A percentile compares a stretch with the other conserved stretches of the same genome.
Conservation (phyloP, 1,139 yeast species). For the Zhuliangozyma parablackwelliae region DNA sequence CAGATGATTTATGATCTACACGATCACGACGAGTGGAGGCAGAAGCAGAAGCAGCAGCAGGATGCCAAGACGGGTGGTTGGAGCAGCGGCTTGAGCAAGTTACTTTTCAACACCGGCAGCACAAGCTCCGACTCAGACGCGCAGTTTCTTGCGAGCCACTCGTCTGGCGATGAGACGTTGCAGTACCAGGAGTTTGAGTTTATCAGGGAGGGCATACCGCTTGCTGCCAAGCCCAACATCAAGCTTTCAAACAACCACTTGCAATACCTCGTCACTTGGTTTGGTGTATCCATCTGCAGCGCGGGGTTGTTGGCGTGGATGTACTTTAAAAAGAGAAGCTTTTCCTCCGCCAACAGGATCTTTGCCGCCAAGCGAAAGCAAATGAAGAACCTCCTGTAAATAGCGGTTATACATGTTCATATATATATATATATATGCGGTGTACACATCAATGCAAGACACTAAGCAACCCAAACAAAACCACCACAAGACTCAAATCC, state of each 20-base stretch:
- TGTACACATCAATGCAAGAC: conserved; percentile 9
- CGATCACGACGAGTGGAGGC: conserved; percentile 54
- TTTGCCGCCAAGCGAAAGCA: conserved; percentile 39
- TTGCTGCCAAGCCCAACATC: conserved; percentile 76
- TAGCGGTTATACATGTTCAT: background rate
- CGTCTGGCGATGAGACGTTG: conserved; percentile 28
- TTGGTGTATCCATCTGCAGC: conserved; percentile 73
- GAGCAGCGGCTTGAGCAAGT: conserved; percentile 9
- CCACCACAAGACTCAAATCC: conserved; percentile 35
- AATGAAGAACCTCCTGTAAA: conserved; percentile 19
- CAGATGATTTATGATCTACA: conserved; percentile 67
- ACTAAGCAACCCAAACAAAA: conserved; percentile 39
- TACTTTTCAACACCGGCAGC: conserved; percentile 3
- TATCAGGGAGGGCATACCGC: conserved; percentile 79
- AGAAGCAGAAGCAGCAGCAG: conserved; percentile 4
- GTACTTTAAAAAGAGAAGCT: conserved; percentile 27
- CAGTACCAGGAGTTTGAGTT: conserved; percentile 49
- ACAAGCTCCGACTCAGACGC: conserved; percentile 12
- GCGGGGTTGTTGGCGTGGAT: conserved; percentile 51
- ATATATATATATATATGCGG: background rate
- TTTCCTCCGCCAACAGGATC: conserved; percentile 36
- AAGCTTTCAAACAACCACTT: conserved; percentile 84
- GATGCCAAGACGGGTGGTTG: conserved; percentile 2
- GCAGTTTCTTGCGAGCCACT: conserved; percentile 13
- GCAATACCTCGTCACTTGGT: conserved; percentile 94